Conservation (phyloP, 306 rosid genomes). For the Ceratonia siliqua region DNA sequence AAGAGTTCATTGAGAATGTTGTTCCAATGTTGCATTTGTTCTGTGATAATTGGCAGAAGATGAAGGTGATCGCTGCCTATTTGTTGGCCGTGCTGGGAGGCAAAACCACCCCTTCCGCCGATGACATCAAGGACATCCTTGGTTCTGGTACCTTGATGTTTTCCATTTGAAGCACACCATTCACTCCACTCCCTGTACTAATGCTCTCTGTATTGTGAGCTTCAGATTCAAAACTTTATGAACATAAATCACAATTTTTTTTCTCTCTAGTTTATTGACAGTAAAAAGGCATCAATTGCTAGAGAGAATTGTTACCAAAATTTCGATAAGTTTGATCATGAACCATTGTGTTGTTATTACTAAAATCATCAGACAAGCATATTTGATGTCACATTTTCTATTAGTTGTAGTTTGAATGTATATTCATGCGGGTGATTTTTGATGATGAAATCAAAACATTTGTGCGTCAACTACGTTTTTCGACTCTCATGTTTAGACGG, state of each 20-base stretch:
- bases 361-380: not conserved
- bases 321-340: not conserved
- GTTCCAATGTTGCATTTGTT: not conserved
- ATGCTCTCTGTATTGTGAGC: no score
- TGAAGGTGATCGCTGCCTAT: slow-evolving; percentile 61
- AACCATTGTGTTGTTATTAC: not conserved
- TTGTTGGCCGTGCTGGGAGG: slow-evolving; percentile 61
- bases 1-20: not conserved
- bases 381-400: not conserved
- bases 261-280: not conserved
- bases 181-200: no score
- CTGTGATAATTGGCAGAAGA: slow-evolving; percentile 18
- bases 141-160: slow-evolving; percentile 34
- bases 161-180: not conserved
- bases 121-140: slow-evolving; percentile 45
- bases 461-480: not conserved
- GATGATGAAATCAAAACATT: not conserved
- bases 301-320: not conserved
- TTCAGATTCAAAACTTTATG: no score
- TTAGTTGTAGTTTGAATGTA: not conserved
- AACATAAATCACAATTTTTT: not conserved
- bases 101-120: slow-evolving; percentile 44
- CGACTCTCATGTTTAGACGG: no score
- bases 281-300: not conserved
- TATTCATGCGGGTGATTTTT: not conserved